Conservation (phyloP, 768 basidiomycete species). For the Rhizopogon vesiculosus region DNA sequence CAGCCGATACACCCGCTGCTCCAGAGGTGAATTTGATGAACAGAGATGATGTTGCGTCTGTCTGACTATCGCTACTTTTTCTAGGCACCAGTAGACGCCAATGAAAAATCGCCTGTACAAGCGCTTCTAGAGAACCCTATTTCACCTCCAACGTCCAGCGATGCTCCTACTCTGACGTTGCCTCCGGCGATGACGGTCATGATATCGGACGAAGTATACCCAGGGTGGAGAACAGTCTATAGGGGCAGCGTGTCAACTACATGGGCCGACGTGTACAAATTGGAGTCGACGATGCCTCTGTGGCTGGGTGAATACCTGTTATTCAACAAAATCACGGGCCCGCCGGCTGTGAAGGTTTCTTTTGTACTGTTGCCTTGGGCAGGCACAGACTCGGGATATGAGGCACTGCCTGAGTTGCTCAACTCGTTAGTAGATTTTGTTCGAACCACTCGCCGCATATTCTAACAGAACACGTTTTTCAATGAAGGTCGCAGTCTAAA, state of each 20-base stretch:
- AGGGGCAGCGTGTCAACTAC: conserved; percentile 61
- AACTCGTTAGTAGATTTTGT: conserved; percentile 60
- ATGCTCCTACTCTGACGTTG: conserved; percentile 64
- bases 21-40: conserved; percentile 20
- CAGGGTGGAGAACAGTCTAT: conserved; percentile 75
- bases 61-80: conserved; percentile 1
- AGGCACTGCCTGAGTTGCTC: conserved; percentile 74
- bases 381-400: conserved; percentile 48
- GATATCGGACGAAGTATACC: conserved; percentile 77
- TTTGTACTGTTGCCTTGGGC: conserved; percentile 84
- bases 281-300: conserved; percentile 78
- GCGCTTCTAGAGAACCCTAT: conserved; percentile 49
- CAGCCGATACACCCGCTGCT: conserved; percentile 10
- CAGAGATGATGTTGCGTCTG: background rate
- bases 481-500: conserved; percentile 70
- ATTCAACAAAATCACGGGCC: conserved; percentile 49
- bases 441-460: background rate
- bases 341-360: conserved; percentile 70
- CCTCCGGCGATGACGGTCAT: conserved; percentile 60
- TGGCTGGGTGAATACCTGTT: conserved; percentile 91
- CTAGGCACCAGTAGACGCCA: conserved; percentile 22
- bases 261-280: conserved; percentile 42
- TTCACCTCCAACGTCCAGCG: conserved; percentile 62
- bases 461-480: conserved; percentile 1
- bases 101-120: conserved; percentile 49